A percentile compares a stretch with the other conserved stretches of the same genome.
These are phyloP conservation scores for Backusella westeae DNA, from an alignment of 192 early-diverging fungal genomes.

Conservation along the genomic window DNA sequence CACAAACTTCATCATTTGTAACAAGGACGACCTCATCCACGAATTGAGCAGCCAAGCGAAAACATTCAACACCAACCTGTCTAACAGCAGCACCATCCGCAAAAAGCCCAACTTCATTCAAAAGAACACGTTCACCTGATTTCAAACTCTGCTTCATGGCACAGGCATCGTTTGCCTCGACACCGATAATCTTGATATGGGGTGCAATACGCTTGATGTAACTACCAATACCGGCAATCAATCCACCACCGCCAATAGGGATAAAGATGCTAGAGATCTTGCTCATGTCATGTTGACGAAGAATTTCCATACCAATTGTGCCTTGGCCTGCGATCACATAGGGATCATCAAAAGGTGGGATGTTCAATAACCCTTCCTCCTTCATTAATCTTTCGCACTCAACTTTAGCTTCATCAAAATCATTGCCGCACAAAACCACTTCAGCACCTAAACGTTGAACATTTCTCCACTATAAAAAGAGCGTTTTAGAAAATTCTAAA, in stretches of 20 bases:
- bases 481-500: not conserved
- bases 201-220: constrained; percentile 94
- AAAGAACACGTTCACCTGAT: constrained; percentile 56
- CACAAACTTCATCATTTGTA: constrained; percentile 94
- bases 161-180: constrained; percentile 87
- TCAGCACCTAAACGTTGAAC: constrained; percentile 88
- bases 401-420: constrained; percentile 93
- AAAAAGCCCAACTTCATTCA: constrained; percentile 90
- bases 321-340: constrained; percentile 99
- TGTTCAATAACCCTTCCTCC: constrained; percentile 78
- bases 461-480: constrained; percentile 67
- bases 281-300: constrained; percentile 58
- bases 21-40: constrained; percentile 93
- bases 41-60: constrained; percentile 72
- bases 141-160: constrained; percentile 84
- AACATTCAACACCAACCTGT: constrained; percentile 86
- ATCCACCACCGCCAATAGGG: constrained; percentile 91
- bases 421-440: constrained; percentile 86
- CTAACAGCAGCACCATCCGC: constrained; percentile 97
- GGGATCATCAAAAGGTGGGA: constrained; percentile 98
- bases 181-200: constrained; percentile 86
- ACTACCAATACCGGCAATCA: constrained; percentile 87
- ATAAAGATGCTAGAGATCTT: constrained; percentile 90
- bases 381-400: constrained; percentile 76
- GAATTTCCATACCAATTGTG: constrained; percentile 87